phyloP scores from a whole-genome alignment of 2,329 filamentous ascomycete genomes.

The Xylariaceae sp. region DNA sequence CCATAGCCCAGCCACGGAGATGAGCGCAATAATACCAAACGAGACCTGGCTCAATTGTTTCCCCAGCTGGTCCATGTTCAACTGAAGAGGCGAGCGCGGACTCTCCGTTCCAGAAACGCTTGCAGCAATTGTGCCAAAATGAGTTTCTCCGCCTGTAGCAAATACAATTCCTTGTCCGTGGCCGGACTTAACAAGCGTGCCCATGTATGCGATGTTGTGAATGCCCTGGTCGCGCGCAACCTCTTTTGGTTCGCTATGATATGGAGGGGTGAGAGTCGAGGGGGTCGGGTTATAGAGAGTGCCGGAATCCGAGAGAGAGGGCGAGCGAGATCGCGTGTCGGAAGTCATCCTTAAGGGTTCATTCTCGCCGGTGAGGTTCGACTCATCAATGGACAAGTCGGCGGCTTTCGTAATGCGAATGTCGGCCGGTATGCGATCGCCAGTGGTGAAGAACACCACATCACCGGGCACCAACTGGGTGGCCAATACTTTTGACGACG shows the following conservation, averaged over 20 bases:
- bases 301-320: slow-evolving; percentile 27
- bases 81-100: slow-evolving; percentile 84
- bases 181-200: slow-evolving; percentile 88
- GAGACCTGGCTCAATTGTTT: slow-evolving; percentile 96
- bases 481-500: slow-evolving; percentile 81
- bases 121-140: slow-evolving; percentile 93
- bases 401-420: slow-evolving; percentile 87
- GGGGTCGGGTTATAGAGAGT: slow-evolving; percentile 35
- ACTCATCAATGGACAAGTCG: slow-evolving; percentile 91
- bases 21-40: slow-evolving; percentile 87
- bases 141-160: slow-evolving; percentile 85
- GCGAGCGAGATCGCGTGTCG: slow-evolving; percentile 45
- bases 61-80: slow-evolving; percentile 96
- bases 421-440: slow-evolving; percentile 93
- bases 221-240: slow-evolving; percentile 67
- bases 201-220: slow-evolving; percentile 97
- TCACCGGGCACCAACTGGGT: slow-evolving; percentile 86
- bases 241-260: slow-evolving; percentile 54
- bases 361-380: slow-evolving; percentile 94
- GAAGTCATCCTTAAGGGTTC: slow-evolving; percentile 79
- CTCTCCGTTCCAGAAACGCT: slow-evolving; percentile 94
- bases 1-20: slow-evolving; percentile 83
- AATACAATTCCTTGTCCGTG: slow-evolving; percentile 97
- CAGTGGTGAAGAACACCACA: slow-evolving; percentile 87
- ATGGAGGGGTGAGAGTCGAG: slow-evolving; percentile 47